Evolutionary conservation across 2,329 filamentous ascomycete species (phyloP).

Genomic region (Paecilomyces sp.): DNA sequence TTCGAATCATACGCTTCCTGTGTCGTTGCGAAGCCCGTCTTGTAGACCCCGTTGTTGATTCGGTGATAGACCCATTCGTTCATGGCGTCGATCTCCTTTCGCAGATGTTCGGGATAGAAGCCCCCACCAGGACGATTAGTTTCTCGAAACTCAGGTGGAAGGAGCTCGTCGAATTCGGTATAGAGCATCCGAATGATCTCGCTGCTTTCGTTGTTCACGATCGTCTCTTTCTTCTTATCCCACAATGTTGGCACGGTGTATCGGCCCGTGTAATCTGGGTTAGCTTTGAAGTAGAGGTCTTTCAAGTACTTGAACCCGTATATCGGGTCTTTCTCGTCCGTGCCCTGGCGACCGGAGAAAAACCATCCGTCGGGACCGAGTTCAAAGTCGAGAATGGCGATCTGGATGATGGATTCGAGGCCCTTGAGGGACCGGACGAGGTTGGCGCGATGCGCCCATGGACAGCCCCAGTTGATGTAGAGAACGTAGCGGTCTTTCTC

Average conservation of each 20-base stretch:
- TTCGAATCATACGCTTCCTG: conserved; percentile 70
- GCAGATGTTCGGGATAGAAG: conserved; percentile 59
- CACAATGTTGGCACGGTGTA: conserved; percentile 80
- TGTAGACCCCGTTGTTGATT: conserved; percentile 51
- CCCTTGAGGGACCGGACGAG: conserved; percentile 45
- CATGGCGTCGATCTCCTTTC: conserved; percentile 60
- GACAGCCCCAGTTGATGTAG: conserved; percentile 55
- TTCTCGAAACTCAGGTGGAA: conserved; percentile 53
- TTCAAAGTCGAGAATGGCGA: conserved; percentile 36
- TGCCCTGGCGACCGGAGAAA: conserved; percentile 59
- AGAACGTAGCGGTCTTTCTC: conserved; percentile 56
- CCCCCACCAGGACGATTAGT: conserved; percentile 44
- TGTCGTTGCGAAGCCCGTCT: conserved; percentile 67
- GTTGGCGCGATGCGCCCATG: conserved; percentile 53
- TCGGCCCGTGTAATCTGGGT: conserved; percentile 61
- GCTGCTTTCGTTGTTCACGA: conserved; percentile 81
- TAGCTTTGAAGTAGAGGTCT: conserved; percentile 66
- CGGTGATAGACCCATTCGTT: conserved; percentile 68
- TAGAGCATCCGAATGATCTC: conserved; percentile 85
- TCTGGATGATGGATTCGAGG: conserved; percentile 42
- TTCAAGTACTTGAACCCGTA: conserved; percentile 65
- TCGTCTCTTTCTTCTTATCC: conserved; percentile 65
- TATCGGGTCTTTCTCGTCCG: conserved; percentile 57
- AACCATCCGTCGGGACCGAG: conserved; percentile 58
- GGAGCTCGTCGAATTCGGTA: conserved; percentile 62